Evolutionary conservation across 768 basidiomycete species (phyloP).

Genomic region (Trametes coccinea): DNA sequence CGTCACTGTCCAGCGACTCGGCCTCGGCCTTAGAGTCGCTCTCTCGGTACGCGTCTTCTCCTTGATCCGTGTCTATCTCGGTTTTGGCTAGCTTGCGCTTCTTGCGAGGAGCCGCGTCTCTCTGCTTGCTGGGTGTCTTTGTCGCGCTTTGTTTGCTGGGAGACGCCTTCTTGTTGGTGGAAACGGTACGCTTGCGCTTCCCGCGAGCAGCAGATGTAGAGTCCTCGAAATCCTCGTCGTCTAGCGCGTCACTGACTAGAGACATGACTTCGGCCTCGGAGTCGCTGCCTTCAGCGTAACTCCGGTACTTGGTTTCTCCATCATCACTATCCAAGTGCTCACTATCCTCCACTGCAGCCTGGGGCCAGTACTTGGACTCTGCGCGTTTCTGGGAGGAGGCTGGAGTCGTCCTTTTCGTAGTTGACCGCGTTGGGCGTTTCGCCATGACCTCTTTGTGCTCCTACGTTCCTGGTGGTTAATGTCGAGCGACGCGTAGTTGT

Average conservation of each 20-base stretch:
- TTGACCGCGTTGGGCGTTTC: background rate
- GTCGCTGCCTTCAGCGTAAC: slow-evolving; percentile 15
- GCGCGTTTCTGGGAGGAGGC: background rate
- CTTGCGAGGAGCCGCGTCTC: slow-evolving; percentile 22
- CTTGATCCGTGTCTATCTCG: no score
- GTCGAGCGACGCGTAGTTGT: no score
- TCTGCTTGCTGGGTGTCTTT: slow-evolving; percentile 23
- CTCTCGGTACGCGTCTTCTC: no score
- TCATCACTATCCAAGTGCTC: background rate
- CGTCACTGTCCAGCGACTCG: no score
- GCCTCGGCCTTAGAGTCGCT: no score
- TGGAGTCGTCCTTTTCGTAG: background rate
- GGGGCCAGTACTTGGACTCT: no score
- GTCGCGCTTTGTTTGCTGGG: slow-evolving; percentile 10
- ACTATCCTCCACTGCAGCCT: no score
- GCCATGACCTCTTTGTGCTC: background rate
- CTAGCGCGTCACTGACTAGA: slow-evolving; percentile 25
- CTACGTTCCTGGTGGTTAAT: no score
- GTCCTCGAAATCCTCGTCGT: slow-evolving; percentile 28
- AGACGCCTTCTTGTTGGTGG: slow-evolving; percentile 8
- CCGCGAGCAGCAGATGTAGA: slow-evolving; percentile 6
- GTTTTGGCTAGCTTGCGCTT: slow-evolving; percentile 31
- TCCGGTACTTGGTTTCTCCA: background rate
- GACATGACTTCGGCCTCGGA: slow-evolving; percentile 14
- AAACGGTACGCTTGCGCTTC: slow-evolving; percentile 34